Evolutionary conservation across 768 basidiomycete genomes (phyloP).

Genomic region (Chlorophyllum brunneum): DNA sequence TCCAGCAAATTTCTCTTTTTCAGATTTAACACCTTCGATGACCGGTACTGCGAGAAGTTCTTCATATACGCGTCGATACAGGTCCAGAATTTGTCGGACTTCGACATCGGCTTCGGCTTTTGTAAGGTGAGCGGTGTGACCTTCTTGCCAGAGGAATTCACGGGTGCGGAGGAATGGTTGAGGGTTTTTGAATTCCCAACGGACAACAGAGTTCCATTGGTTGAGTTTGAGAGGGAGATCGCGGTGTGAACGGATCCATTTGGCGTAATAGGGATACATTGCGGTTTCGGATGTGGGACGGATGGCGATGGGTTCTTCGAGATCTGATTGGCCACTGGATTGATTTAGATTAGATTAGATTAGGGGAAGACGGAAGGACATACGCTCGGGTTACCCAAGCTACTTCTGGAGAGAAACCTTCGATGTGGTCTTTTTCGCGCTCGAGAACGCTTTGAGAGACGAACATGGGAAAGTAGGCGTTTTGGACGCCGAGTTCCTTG

Average conservation of each 20-base stretch:
- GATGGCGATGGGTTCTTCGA: conserved; percentile 97
- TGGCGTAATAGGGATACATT: conserved; percentile 99
- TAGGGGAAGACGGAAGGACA: conserved; percentile 26
- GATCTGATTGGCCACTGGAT: conserved; percentile 79
- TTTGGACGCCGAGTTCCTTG: conserved; percentile 93
- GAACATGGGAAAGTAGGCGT: conserved; percentile 99
- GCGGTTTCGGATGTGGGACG: conserved; percentile 98
- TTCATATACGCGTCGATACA: conserved; percentile 94
- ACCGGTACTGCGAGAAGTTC: conserved; percentile 97
- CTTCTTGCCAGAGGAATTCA: conserved; percentile 99
- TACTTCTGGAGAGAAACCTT: conserved; percentile 98
- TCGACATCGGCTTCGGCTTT: conserved; percentile 88
- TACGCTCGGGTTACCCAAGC: conserved; percentile 99
- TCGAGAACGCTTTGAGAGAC: conserved; percentile 90
- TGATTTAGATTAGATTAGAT: conserved; percentile 4
- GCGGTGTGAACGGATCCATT: conserved; percentile 97
- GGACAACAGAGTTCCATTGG: conserved; percentile 98
- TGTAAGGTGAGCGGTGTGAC: conserved; percentile 92
- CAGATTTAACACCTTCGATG: conserved; percentile 94
- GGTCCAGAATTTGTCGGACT: conserved; percentile 90
- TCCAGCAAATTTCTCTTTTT: conserved; percentile 99
- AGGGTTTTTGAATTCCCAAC: conserved; percentile 99
- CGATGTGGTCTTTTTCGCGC: conserved; percentile 96
- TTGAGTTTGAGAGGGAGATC: conserved; percentile 97
- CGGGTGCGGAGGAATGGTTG: conserved; percentile 99